Percentiles rank a stretch among this genome's conserved stretches.
Conservation (phyloP, 306 rosid species). For the Herpetospermum pedunculosum region DNA sequence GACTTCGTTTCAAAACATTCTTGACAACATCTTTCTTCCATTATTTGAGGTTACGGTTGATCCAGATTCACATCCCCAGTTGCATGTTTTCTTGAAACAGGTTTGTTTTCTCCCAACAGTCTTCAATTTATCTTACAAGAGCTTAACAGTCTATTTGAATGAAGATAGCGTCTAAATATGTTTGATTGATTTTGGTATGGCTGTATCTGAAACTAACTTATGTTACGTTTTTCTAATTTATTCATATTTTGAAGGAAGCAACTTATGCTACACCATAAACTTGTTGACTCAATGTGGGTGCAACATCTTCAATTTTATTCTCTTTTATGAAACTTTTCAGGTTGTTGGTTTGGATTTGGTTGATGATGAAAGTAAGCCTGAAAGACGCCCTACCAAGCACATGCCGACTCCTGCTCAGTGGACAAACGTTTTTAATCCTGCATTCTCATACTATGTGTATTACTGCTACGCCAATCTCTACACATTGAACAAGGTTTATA, state of each 20-base stretch:
- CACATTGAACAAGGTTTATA: conserved; percentile 69
- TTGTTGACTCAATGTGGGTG: neutral
- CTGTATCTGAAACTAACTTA: neutral
- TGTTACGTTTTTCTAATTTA: neutral
- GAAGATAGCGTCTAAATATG: neutral
- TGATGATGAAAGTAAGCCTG: conserved; percentile 94
- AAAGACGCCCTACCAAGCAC: conserved; percentile 97
- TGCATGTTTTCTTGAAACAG: conserved; percentile 93
- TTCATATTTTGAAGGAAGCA: neutral
- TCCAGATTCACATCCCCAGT: conserved; percentile 98
- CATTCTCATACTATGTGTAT: conserved; percentile 85
- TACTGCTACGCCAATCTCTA: conserved; percentile 96
- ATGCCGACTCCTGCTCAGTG: conserved; percentile 97
- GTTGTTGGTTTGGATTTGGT: conserved; percentile 95
- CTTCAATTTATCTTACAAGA: neutral
- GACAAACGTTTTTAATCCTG: conserved; percentile 94
- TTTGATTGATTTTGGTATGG: neutral
- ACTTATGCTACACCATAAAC: neutral
- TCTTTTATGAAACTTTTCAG: conserved; percentile 16
- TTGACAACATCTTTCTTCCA: conserved; percentile 90
- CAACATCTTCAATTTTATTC: neutral
- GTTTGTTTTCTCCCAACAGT: conserved; percentile 21
- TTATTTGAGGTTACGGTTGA: conserved; percentile 87
- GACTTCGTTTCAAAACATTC: conserved; percentile 93
- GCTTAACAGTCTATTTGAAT: neutral